Evolutionary conservation across 1,139 yeast species (phyloP), one percentile per base, ranked within the genome.

Genomic region (Magnusiomyces ingens): DNA sequence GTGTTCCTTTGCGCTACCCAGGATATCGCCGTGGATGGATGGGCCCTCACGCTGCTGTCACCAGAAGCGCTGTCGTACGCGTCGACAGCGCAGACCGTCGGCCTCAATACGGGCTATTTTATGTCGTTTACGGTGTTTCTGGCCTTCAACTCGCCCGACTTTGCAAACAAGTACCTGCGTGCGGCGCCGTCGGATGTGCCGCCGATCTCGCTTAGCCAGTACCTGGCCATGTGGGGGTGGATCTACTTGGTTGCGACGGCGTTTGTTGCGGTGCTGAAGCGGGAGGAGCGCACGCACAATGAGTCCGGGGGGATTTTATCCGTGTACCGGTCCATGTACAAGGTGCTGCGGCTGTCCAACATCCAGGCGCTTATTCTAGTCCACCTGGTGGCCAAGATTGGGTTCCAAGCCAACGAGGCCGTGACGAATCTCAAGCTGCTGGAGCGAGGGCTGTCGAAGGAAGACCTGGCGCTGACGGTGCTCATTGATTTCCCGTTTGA

Each of bases 11-110:
- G 97, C 71, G 98, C 99, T 2, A 93, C 99, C 0, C 99, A 93
- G 68, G 99, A 93, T 67, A 93, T 93, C 54, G 98, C 99, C 1
- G 99, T 93, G 15, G 99, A 93, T 70, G 99, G 99, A 5, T 93
- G 99, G 99, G 98, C 98, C 0, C 73, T 93, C 64, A 93, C 97
- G 1, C 81, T 93, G 51, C 74, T 93, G 52, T 82, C 91, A 17
- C 83, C 82, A 22, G 81, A 81, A 45, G 86, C 95, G 19, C 74
- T 93, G 55, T 84, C 95, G n/a, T 93, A 81, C 71, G 99, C 99
- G 0, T 87, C 96, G 3, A 93, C 99, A 0, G 99, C 99, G 0
- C 99, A 93, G 68, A 94, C 99, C 0, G 80, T 93, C 48, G 99
- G 99, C 0, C 77, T 93, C 57, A 93, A 93, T 69, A 78, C 93